Percentiles rank a stretch among this genome's conserved stretches.
Evolutionary conservation across 768 basidiomycete genomes (phyloP).

Genomic region (Leccinum boreale): DNA sequence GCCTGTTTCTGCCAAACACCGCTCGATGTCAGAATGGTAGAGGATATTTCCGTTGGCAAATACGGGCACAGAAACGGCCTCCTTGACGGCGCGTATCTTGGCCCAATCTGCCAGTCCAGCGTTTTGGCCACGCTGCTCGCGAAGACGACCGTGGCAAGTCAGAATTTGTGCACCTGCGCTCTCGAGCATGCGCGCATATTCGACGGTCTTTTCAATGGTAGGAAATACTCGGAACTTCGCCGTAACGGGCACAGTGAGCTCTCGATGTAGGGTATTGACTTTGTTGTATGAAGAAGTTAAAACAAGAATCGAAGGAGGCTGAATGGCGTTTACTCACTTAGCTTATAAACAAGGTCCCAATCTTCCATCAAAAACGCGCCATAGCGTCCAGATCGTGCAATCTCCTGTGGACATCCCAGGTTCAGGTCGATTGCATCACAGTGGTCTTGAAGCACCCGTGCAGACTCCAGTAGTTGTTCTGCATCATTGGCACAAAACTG

Average conservation of each 20-base stretch:
- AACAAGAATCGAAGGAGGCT: background rate
- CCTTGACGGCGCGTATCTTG: conserved; percentile 88
- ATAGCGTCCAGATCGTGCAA: conserved; percentile 83
- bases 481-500: conserved; percentile 96
- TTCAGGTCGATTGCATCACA: conserved; percentile 97
- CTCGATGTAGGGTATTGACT: conserved; percentile 85
- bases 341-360: conserved; percentile 80
- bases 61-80: conserved; percentile 87
- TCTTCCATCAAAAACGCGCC: conserved; percentile 93
- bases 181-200: conserved; percentile 96
- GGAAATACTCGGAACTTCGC: conserved; percentile 95
- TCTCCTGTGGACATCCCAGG: conserved; percentile 92
- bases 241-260: conserved; percentile 88
- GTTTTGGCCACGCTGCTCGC: conserved; percentile 89
- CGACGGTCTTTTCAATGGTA: conserved; percentile 80
- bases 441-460: conserved; percentile 66
- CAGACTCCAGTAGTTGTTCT: conserved; percentile 71
- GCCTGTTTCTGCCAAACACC: conserved; percentile 80
- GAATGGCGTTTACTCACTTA: conserved; percentile 50
- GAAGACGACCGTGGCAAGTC: conserved; percentile 87
- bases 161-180: conserved; percentile 92
- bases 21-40: conserved; percentile 75
- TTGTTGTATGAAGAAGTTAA: background rate
- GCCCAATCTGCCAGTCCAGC: conserved; percentile 85
- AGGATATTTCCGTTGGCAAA: conserved; percentile 98